Conservation (phyloP, 805 yeast species). For the Diddensiella santjacobensis region DNA sequence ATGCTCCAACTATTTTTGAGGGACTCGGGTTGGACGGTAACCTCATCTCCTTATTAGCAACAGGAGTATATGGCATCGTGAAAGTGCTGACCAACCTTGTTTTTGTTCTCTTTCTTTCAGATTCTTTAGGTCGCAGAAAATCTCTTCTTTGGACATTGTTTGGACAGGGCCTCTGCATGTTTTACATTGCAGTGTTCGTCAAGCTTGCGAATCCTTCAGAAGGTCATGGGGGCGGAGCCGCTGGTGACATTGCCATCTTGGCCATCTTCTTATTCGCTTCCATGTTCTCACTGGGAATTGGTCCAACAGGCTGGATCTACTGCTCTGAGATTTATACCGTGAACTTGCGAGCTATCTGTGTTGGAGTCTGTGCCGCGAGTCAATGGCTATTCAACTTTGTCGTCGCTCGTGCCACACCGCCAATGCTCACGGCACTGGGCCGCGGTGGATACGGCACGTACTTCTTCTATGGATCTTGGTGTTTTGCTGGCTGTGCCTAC, state of each 20-base stretch:
- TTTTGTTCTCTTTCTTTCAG: constrained; percentile 10
- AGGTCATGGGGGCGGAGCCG: constrained; percentile 4
- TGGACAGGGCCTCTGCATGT: constrained; percentile 7
- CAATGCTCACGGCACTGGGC: constrained; percentile 7
- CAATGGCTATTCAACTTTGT: constrained; percentile 12
- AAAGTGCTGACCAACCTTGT: constrained; percentile 12
- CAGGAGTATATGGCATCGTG: constrained; percentile 21
- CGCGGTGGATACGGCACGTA: constrained; percentile 11
- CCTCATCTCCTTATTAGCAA: constrained; percentile 12
- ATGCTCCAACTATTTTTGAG: constrained; percentile 14
- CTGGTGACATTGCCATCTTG: constrained; percentile 7
- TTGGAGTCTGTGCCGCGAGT: constrained; percentile 11
- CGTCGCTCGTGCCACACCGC: constrained; percentile 12
- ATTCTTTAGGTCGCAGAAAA: constrained; percentile 5
- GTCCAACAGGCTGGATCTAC: constrained; percentile 82
- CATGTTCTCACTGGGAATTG: constrained; percentile 10
- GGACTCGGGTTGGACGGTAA: constrained; percentile 14
- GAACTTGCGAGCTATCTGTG: constrained; percentile 6
- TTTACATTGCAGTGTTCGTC: constrained; percentile 8
- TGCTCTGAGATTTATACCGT: constrained; percentile 65
- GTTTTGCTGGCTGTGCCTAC: constrained; percentile 7
- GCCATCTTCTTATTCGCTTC: constrained; percentile 8
- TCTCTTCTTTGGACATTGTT: constrained; percentile 9
- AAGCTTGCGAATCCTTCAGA: constrained; percentile 6
- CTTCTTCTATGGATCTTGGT: constrained; percentile 11